Percentiles rank a stretch among this genome's conserved stretches.
Conservation (phyloP, 1,284 basidiomycete genomes). For the Anthracocystis walkeri region DNA sequence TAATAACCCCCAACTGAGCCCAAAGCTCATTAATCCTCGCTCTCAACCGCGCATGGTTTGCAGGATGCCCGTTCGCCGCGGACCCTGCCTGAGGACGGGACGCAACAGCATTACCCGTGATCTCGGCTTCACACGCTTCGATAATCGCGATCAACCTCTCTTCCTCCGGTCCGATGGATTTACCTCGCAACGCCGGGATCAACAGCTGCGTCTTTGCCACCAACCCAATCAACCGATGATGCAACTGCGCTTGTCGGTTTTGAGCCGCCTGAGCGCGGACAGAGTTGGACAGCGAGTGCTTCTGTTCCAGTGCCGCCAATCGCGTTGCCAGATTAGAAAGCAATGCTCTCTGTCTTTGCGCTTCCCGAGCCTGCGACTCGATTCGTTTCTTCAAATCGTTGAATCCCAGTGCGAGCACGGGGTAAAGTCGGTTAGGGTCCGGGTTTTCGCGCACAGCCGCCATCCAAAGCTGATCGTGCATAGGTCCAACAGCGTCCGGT, state of each 20-base stretch:
- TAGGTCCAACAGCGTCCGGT: slow-evolving; percentile 60
- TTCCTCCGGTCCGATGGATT: slow-evolving; percentile 58
- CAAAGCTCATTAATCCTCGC: slow-evolving; percentile 67
- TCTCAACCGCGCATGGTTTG: slow-evolving; percentile 46
- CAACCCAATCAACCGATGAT: slow-evolving; percentile 58
- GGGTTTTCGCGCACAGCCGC: slow-evolving; percentile 64
- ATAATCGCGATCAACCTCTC: slow-evolving; percentile 56
- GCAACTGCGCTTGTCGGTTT: slow-evolving; percentile 58
- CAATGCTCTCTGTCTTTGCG: slow-evolving; percentile 51
- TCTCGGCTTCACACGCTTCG: slow-evolving; percentile 64
- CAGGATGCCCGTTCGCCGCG: slow-evolving; percentile 6
- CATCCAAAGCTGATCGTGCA: slow-evolving; percentile 65
- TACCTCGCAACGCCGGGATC: slow-evolving; percentile 59
- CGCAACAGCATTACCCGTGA: slow-evolving; percentile 38
- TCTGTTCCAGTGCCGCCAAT: slow-evolving; percentile 53
- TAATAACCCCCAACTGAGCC: slow-evolving; percentile 63
- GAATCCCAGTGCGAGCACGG: slow-evolving; percentile 67
- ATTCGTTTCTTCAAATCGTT: slow-evolving; percentile 61
- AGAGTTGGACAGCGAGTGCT: slow-evolving; percentile 59
- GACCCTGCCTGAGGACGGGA: slow-evolving; percentile 1
- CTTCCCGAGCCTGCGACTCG: slow-evolving; percentile 57
- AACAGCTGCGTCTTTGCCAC: slow-evolving; percentile 52
- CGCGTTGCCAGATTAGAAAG: slow-evolving; percentile 40
- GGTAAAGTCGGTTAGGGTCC: slow-evolving; percentile 64
- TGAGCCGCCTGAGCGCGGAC: slow-evolving; percentile 57